Evolutionary conservation across 2,329 filamentous ascomycete genomes (phyloP), one percentile per base, ranked within the genome.

Genomic region (Anthostomella pinea): DNA sequence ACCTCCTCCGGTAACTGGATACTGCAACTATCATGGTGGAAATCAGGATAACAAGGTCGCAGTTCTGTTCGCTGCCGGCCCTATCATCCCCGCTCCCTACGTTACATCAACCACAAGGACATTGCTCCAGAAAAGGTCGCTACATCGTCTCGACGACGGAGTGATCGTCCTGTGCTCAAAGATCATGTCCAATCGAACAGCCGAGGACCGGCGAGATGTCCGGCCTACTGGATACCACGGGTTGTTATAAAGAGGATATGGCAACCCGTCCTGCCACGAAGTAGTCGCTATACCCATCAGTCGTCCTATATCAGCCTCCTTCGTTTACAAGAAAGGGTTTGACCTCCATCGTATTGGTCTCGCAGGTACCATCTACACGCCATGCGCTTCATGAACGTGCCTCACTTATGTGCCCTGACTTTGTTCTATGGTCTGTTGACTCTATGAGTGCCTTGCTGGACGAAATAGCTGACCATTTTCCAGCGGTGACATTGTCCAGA

Each of bases 401-500:
- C 20, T 43, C 20, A 19, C 25, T 32, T 41, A 27, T 46, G 34
- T 37, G 28, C 36, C 17, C 13, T 37, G 24, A 38, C 35, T 8
- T 26, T 39, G n/a, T 37, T 39, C 10, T 14, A 41, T 30, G 40
- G 53, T 56, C 33, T 34, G 53, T 49, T 8, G n/a, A 29, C 30
- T 16, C n/a, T 8, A 33, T 24, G 15, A 27, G 18, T 37, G 27
- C 9, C 11, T 30, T 11, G 14, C 21, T 38, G 5, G 20, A 15
- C 10, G 22, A 20, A 14, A 17, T 4, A 14, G 10, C 39, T 51
- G 23, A 52, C 36, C 11, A 13, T 22, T 22, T 24, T 21, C 11
- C 32, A 54, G 49, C 33, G 21, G 29, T 40, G 3, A 46, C 42
- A 17, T 43, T 48, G 15, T 45, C 48, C 9, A 46, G 51, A 28